These are phyloP conservation scores for Chrysosporium keratinophilum DNA, from an alignment of 2,329 filamentous ascomycete genomes.

Conservation along the genomic window DNA sequence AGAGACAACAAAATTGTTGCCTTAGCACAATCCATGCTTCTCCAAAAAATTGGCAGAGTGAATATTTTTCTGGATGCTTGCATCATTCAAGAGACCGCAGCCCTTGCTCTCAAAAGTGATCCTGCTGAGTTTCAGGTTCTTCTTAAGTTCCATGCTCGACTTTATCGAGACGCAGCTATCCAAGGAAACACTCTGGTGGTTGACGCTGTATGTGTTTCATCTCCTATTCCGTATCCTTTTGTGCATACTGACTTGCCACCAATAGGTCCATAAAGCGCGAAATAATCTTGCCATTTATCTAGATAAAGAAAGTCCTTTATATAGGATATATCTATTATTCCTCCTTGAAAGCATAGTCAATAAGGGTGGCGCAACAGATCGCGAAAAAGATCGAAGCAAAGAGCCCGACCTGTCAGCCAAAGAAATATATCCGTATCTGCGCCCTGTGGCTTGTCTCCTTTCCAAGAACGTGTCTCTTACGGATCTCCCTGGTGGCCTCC, in stretches of 20 bases:
- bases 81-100: constrained; percentile 73
- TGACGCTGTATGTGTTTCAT: constrained; percentile 51
- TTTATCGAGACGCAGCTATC: constrained; percentile 62
- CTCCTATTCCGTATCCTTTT: background rate
- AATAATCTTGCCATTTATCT: constrained; percentile 65
- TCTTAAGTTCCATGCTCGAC: constrained; percentile 68
- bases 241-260: constrained; percentile 6
- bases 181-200: constrained; percentile 58
- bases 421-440: constrained; percentile 78
- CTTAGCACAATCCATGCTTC: constrained; percentile 82
- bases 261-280: constrained; percentile 63
- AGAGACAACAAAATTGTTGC: constrained; percentile 87
- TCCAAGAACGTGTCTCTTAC: constrained; percentile 36
- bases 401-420: constrained; percentile 73
- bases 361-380: constrained; percentile 73
- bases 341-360: constrained; percentile 79
- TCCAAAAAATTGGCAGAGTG: constrained; percentile 89
- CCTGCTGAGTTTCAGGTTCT: constrained; percentile 74
- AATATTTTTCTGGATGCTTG: constrained; percentile 68
- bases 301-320: constrained; percentile 58
- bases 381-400: constrained; percentile 60
- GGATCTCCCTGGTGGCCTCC: constrained; percentile 23
- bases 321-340: constrained; percentile 72
- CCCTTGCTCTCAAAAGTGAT: constrained; percentile 65
- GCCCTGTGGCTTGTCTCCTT: constrained; percentile 77